Evolutionary conservation across 2,329 filamentous ascomycete genomes (phyloP).

Genomic region (Aspergillus tamarii): DNA sequence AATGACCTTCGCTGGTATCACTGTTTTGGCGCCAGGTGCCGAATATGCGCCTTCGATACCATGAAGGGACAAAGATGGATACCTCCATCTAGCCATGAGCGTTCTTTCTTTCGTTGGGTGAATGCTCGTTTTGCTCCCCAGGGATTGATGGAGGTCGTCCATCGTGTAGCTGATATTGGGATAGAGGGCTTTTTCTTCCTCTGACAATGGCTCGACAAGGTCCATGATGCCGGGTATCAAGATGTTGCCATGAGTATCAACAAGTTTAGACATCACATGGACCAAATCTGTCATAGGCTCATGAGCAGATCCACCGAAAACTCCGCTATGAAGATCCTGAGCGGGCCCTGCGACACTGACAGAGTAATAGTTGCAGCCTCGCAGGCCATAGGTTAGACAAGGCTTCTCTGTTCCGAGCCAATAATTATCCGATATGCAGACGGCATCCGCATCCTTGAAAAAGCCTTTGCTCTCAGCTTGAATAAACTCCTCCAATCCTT

Average conservation of each 20-base stretch:
- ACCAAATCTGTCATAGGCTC: constrained; percentile 98
- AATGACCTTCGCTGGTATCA: constrained; percentile 95
- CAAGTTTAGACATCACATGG: constrained; percentile 77
- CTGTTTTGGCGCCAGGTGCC: constrained; percentile 91
- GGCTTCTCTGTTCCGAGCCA: constrained; percentile 99
- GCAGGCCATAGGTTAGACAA: constrained; percentile 93
- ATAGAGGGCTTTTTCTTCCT: constrained; percentile 87
- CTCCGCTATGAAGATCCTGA: constrained; percentile 92
- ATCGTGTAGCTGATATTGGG: constrained; percentile 91
- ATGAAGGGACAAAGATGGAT: constrained; percentile 90
- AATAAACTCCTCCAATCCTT: constrained; percentile 95
- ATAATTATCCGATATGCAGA: constrained; percentile 99
- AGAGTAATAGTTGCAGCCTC: constrained; percentile 97
- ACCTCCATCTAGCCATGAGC: constrained; percentile 95
- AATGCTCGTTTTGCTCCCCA: constrained; percentile 87
- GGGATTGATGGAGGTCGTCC: constrained; percentile 88
- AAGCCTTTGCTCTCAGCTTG: constrained; percentile 86
- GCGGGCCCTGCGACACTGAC: constrained; percentile 88
- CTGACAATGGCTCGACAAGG: constrained; percentile 84
- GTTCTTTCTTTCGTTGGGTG: constrained; percentile 86
- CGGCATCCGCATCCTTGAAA: constrained; percentile 93
- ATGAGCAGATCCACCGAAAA: constrained; percentile 94
- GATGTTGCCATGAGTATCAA: constrained; percentile 90
- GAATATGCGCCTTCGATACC: constrained; percentile 95
- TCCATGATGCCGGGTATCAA: constrained; percentile 92